Base-by-base conservation (phyloP, 768 basidiomycete species). In the Amyloporia xantha region DNA sequence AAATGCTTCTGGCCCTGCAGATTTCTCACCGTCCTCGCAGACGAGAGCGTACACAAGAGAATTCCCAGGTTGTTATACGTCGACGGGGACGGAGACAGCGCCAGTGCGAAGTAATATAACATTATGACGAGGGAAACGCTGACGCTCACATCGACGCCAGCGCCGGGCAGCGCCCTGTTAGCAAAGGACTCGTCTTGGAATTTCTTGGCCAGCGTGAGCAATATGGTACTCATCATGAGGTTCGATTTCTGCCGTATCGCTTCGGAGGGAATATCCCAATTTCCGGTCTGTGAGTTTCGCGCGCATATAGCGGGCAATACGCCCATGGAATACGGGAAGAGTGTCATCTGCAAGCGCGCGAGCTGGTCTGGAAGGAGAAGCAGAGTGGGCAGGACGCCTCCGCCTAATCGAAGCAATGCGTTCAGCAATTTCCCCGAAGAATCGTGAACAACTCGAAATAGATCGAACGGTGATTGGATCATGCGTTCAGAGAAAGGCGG, bases 1-100 rank as follows among this genome's bases (percentile, higher is more conserved):
- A 53, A 40, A 30, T 60, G 53, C 5, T 53, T 56, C 17, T 53
- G 55, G 1, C 57, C 51, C 15, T 56, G 54, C 11, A 20, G 21
- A 9, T 52, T 48, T 5, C 44, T 40, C 20, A 42, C 39, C 2
- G 60, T 54, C 5, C 59, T 51, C 2, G 56, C 37, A 10, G 56
- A 41, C 19, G 61, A 60, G 37, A 74, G 56, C 3, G 66, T 60
- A 15, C 74, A 71, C 7, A 77, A 55, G 23, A 77, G 57, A 48
- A 77, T 74, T 15, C 76, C 76, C 25, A 76, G 69, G 48, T 77
- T 76, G 54, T 77, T 77, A 61, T 71, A 69, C 20, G 70, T 72
- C 24, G 72, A 71, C 1, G 76, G 67, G 11, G 69, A 68, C 4
- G 74, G 74, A 51, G 64, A 64, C 28, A 76, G 62, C 1, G 73